Conservation (phyloP, 2,329 filamentous ascomycete species). For the Calonectria multiphialidica region DNA sequence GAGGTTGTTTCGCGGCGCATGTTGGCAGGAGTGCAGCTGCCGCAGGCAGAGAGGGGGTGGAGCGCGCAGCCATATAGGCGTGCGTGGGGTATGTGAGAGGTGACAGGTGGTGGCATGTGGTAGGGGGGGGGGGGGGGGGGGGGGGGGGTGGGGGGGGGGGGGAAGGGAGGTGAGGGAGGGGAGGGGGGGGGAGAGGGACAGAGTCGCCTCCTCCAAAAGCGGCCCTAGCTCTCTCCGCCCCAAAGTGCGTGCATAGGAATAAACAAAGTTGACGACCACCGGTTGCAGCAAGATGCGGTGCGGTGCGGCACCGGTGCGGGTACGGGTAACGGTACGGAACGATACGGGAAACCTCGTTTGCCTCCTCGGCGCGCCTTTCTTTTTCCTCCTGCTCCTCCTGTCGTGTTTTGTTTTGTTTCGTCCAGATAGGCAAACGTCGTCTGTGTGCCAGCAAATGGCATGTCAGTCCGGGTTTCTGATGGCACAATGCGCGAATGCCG, state of each 20-base stretch:
- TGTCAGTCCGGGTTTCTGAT: not conserved
- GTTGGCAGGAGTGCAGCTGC: too few relatives aligned
- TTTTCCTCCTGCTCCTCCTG: not conserved
- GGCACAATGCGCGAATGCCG: not conserved
- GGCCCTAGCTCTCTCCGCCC: not conserved
- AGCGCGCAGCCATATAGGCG: too few relatives aligned
- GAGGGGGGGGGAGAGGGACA: not conserved
- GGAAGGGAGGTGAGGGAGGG: not conserved
- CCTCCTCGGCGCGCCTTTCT: not conserved
- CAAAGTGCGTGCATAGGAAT: not conserved
- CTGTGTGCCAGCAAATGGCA: not conserved
- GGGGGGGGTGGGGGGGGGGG: too few relatives aligned
- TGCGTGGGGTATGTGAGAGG: too few relatives aligned
- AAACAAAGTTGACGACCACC: slow-evolving; percentile 5
- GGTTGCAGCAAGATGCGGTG: slow-evolving; percentile 4
- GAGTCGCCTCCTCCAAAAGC: not conserved
- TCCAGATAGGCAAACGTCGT: not conserved
- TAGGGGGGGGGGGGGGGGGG: too few relatives aligned
- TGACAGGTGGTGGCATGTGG: too few relatives aligned
- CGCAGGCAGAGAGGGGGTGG: too few relatives aligned
- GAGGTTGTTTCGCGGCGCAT: too few relatives aligned
- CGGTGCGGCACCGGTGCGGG: slow-evolving; percentile 1
- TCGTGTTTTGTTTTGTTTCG: not conserved
- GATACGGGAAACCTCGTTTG: not conserved
- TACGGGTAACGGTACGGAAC: slow-evolving; percentile 8